phyloP scores from a whole-genome alignment of 2,329 filamentous ascomycete genomes.

The Ilyonectria robusta region DNA sequence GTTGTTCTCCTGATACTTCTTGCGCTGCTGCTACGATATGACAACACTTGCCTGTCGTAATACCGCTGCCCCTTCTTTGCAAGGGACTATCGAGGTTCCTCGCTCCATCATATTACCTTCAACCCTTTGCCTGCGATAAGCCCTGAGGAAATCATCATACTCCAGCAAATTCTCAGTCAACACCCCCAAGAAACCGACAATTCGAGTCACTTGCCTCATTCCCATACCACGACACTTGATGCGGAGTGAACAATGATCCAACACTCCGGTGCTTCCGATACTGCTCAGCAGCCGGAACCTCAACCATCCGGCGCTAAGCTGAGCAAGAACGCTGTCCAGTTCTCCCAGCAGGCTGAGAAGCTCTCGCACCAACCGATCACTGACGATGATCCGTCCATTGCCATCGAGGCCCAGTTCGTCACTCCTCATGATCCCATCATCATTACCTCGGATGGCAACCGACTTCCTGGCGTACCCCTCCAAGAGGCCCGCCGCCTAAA shows the following conservation, averaged over 20 bases:
- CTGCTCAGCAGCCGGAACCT: conserved; percentile 25
- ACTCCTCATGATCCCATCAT: conserved; percentile 82
- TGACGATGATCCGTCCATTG: conserved; percentile 57
- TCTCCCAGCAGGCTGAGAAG: conserved; percentile 73
- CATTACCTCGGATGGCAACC: conserved; percentile 75
- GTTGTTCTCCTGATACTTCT: neutral
- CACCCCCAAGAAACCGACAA: neutral
- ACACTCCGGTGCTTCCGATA: conserved; percentile 27
- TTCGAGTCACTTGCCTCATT: neutral
- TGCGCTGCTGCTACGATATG: neutral
- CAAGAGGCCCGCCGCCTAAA: conserved; percentile 81
- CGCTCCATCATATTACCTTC: conserved; percentile 24
- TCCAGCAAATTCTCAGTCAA: neutral
- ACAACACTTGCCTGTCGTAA: neutral
- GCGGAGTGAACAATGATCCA: conserved; percentile 33
- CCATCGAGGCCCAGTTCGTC: conserved; percentile 74
- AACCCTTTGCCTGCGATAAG: neutral
- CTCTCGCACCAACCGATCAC: conserved; percentile 60
- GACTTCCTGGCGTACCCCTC: conserved; percentile 78
- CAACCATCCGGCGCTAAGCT: conserved; percentile 44
- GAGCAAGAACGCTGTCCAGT: conserved; percentile 65
- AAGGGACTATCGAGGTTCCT: neutral
- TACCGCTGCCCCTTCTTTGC: neutral
- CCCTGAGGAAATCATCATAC: neutral
- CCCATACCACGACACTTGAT: no score